Evolutionary conservation across 768 basidiomycete species (phyloP).

Genomic region (Phanerodontia chrysosporium): DNA sequence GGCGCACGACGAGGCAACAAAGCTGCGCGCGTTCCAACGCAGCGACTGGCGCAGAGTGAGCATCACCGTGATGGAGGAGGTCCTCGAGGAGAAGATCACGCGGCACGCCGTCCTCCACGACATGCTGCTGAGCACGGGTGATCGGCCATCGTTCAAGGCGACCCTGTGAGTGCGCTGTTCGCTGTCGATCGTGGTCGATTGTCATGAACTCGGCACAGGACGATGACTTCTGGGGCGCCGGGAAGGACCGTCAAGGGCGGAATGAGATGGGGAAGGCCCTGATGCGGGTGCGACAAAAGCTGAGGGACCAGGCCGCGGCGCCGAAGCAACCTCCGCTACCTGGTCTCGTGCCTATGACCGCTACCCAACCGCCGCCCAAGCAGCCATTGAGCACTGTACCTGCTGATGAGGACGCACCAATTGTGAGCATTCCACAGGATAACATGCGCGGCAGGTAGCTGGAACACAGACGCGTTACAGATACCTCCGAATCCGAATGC

Average conservation of each 20-base stretch:
- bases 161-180: constrained; percentile 10
- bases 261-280: constrained; percentile 75
- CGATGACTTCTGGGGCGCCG: constrained; percentile 75
- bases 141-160: constrained; percentile 65
- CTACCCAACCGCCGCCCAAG: no score
- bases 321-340: not conserved
- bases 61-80: constrained; percentile 47
- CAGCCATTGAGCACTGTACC: no score
- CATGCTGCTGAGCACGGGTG: constrained; percentile 60
- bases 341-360: not conserved
- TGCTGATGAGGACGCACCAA: no score
- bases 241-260: constrained; percentile 57
- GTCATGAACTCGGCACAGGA: not conserved
- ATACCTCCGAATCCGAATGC: no score
- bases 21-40: constrained; percentile 56
- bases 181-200: not conserved
- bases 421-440: no score
- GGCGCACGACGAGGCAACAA: constrained; percentile 67
- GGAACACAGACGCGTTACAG: no score
- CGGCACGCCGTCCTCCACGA: constrained; percentile 60
- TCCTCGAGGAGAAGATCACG: constrained; percentile 63
- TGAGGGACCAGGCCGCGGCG: constrained; percentile 22
- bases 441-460: no score
- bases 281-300: constrained; percentile 52
- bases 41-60: constrained; percentile 68